phyloP scores from a whole-genome alignment of 2,329 filamentous ascomycete genomes.

The Leptographium procerum region DNA sequence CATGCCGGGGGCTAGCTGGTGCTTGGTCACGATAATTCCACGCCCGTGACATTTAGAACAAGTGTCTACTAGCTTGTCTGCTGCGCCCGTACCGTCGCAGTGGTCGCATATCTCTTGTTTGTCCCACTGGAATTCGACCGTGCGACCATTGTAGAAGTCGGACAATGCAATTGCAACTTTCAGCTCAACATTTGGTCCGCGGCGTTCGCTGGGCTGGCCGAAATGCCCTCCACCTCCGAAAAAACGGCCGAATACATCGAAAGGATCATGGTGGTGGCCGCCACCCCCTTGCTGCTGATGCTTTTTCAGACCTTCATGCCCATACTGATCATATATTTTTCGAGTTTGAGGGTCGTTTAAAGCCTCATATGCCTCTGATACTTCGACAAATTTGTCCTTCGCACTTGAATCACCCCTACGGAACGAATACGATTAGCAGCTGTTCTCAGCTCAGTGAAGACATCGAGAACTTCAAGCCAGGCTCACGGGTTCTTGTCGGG shows the following conservation, averaged over 20 bases:
- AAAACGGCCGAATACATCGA: slow-evolving; percentile 93
- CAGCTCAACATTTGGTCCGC: slow-evolving; percentile 83
- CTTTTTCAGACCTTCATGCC: slow-evolving; percentile 81
- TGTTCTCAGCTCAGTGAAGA: neutral
- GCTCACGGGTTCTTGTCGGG: slow-evolving; percentile 95
- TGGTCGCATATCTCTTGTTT: slow-evolving; percentile 91
- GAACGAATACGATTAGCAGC: slow-evolving; percentile 4
- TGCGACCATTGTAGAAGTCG: slow-evolving; percentile 86
- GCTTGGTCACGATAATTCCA: slow-evolving; percentile 76
- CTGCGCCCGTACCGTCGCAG: slow-evolving; percentile 76
- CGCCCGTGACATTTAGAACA: slow-evolving; percentile 69
- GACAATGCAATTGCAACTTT: slow-evolving; percentile 66
- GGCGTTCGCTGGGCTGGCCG: slow-evolving; percentile 58
- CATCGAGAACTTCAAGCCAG: neutral
- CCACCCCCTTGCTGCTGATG: slow-evolving; percentile 61
- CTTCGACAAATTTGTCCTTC: slow-evolving; percentile 82
- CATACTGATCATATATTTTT: slow-evolving; percentile 87
- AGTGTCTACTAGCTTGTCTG: slow-evolving; percentile 71
- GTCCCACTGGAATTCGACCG: slow-evolving; percentile 80
- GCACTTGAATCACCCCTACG: slow-evolving; percentile 64
- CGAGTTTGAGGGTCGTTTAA: slow-evolving; percentile 71
- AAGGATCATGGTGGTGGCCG: slow-evolving; percentile 65
- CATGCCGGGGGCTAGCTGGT: slow-evolving; percentile 92
- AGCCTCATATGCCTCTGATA: slow-evolving; percentile 91
- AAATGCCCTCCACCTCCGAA: slow-evolving; percentile 88